Base-by-base conservation (phyloP, 2,329 filamentous ascomycete species). In the Thielaviopsis punctulata region DNA sequence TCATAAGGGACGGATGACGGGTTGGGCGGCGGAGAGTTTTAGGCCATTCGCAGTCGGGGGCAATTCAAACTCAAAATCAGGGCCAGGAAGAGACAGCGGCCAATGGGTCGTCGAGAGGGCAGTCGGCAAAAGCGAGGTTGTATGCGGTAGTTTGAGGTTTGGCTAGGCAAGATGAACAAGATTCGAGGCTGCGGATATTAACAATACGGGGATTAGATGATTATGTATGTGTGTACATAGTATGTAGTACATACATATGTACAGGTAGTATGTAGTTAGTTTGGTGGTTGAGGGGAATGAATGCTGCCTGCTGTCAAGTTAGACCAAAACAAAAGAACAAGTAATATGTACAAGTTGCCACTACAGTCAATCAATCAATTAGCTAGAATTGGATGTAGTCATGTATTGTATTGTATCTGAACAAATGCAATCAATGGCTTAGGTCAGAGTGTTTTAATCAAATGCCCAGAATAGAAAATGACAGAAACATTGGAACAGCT, bases 1-100 rank as follows among this genome's bases (percentile, higher is more conserved):
- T 52, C 53, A 55, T 55, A 41, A 44, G 50, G 49, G 30, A 23
- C 43, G 21, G 22, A 43, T n/a, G 24, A 39, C 18, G 43, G 27
- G 30, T 36, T 36, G 12, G 25, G 45, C n/a, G 25, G 45, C 45
- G 46, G 25, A 15, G 36, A 27, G 15, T 3, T 36, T 41, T 41
- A 41, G 25, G 46, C 46, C 39, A 49, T 49, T 48, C 47, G 46
- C 33, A 21, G 27, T 45, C 25, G 49, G 18, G 49, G n/a, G 21
- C 25, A 22, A 41, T 15, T n/a, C 33, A 15, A 18, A 41, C 9
- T 41, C n/a, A 7, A 41, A 19, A 41, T 18, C 13, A 18, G n/a
- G 36, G n/a, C 15, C 36, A n/a, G 36, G 36, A 2, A 41, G 5
- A 19, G 2, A 19, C n/a, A 18, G n/a, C n/a, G 36, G 36, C 36